Conservation (phyloP, 2,329 filamentous ascomycete genomes). For the Penicillium sp. region DNA sequence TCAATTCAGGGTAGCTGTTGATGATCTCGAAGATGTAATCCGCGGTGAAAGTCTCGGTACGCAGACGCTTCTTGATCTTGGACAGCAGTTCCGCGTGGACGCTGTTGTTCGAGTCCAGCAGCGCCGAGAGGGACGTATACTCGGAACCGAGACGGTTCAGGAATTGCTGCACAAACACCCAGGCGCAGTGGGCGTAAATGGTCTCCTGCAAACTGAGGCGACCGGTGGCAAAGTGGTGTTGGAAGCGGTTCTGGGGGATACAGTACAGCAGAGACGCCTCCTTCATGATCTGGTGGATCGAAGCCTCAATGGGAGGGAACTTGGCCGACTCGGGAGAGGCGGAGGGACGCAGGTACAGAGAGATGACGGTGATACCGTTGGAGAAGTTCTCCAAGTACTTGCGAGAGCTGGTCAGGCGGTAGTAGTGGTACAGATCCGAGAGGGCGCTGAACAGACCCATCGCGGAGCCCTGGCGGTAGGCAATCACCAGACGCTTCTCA, state of each 20-base stretch:
- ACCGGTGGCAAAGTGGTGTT: conserved; percentile 77
- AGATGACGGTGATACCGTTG: conserved; percentile 96
- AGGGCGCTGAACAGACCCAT: conserved; percentile 90
- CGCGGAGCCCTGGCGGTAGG: conserved; percentile 88
- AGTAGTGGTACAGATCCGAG: conserved; percentile 97
- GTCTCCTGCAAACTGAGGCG: conserved; percentile 90
- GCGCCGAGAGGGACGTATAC: conserved; percentile 77
- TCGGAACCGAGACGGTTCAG: conserved; percentile 89
- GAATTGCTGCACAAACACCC: conserved; percentile 98
- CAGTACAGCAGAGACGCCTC: conserved; percentile 96
- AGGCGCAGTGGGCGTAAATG: conserved; percentile 93
- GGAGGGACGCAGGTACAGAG: conserved; percentile 79
- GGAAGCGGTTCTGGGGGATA: conserved; percentile 94
- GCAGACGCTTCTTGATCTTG: conserved; percentile 90
- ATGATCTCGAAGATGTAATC: conserved; percentile 99
- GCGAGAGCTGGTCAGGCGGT: conserved; percentile 87
- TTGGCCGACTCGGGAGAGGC: conserved; percentile 50
- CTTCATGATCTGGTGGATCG: conserved; percentile 98
- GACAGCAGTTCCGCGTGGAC: conserved; percentile 79
- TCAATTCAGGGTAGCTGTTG: conserved; percentile 76
- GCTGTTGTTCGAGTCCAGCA: conserved; percentile 75
- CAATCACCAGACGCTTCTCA: conserved; percentile 91
- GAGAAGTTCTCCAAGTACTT: conserved; percentile 99
- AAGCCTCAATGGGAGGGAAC: conserved; percentile 79
- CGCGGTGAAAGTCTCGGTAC: conserved; percentile 94